Conservation (phyloP, 1,139 yeast species). For the Scheffersomyces titani region DNA sequence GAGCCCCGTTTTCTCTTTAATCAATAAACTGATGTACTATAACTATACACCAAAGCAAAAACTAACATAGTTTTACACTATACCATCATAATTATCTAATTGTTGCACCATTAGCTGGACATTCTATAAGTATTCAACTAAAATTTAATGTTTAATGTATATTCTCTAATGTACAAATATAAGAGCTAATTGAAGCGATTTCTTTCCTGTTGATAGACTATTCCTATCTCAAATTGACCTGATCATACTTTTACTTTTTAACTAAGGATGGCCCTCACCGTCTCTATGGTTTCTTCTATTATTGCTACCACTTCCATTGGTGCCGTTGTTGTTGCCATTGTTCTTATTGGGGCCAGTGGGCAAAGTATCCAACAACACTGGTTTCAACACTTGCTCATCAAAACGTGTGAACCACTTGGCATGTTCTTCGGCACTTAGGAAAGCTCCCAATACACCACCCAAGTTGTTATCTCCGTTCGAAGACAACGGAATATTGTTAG, state of each 20-base stretch:
- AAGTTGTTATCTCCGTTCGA: constrained; percentile 3
- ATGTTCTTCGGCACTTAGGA: constrained; percentile 67
- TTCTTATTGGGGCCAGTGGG: constrained; percentile 19
- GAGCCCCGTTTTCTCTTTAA: background rate
- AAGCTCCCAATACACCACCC: constrained; percentile 42
- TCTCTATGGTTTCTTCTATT: background rate
- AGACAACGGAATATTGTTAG: constrained; percentile 1
- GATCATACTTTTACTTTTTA: too few relatives aligned
- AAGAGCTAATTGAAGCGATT: background rate
- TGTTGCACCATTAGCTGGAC: too few relatives aligned
- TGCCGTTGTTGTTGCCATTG: constrained; percentile 5
- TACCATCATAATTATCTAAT: too few relatives aligned
- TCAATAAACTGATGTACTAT: background rate
- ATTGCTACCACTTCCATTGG: background rate
- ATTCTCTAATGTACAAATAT: constrained; percentile 2
- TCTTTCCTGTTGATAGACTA: background rate
- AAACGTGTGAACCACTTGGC: constrained; percentile 91
- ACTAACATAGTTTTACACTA: background rate
- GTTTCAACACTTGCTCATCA: constrained; percentile 94
- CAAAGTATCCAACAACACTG: constrained; percentile 75
- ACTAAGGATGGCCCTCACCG: background rate
- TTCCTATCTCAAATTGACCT: background rate
- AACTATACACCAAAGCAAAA: background rate
- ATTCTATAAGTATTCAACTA: background rate
- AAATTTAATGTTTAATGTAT: background rate